Base-by-base conservation (phyloP, 106 monocot species). In the Xerophyta viscosa region DNA sequence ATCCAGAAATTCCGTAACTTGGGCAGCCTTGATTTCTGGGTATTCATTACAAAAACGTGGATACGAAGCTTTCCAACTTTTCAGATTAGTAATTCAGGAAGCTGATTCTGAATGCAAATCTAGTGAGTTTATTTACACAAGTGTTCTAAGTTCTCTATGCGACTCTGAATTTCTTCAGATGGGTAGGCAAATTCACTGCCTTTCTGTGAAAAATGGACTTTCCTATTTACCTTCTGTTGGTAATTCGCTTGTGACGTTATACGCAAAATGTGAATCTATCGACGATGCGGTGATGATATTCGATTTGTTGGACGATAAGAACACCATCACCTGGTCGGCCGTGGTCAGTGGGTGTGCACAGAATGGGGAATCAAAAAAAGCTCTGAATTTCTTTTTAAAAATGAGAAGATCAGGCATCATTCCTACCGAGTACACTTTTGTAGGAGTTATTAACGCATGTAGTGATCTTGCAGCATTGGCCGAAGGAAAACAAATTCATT, bases 301-400 rank as follows among this genome's bases (percentile, higher is more conserved):
- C 31, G 74, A 68, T 8, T 71, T 54, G 0, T 71, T 74, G 1
- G 58, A 37, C 1, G 57, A 53, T 26, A 64, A 66, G 68, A 81
- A 60, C 26, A 56, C 77, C 0, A 74, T 87, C 44, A 81, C 81
- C 1, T 87, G 87, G 87, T 81, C 81, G 19, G 81, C 87, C 0
- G 66, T 87, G 74, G 70, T 87, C 36, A 87, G 77, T 20, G 87
- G 77, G 24, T 74, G 49, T 53, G 67, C 81, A 7, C 87, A 87
- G 47, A 87, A 87, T 54, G 67, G 74, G 5, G 51, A 66, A 24
- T 41, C 60, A 1, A 9, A 2, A 0, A 64, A 77, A 54, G 77
- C 81, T 28, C 41, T 87, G 52, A 49, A 28, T 15, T 27, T 81
- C 48, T 87, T 87, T 48, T 50, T 52, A 2, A 3, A 50, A 17